phyloP scores from a whole-genome alignment of 768 basidiomycete species.

The Boletus eberwhitei region DNA sequence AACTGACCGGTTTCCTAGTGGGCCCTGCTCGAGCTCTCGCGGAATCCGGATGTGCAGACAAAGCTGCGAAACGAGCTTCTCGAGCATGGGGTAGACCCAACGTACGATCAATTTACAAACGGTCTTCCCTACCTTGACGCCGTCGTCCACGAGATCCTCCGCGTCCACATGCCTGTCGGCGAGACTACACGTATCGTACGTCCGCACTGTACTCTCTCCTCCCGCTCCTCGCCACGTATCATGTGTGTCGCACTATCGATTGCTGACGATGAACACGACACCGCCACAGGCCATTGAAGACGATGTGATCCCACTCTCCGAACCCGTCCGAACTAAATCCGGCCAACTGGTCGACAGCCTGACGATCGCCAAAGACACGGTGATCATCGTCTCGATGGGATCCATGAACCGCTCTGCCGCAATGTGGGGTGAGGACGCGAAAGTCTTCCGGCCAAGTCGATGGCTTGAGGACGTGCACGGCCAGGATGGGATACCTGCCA shows the following conservation, averaged over 20 bases:
- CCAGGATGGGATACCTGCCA: conserved; percentile 15
- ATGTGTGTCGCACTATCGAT: neutral
- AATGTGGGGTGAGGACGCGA: conserved; percentile 59
- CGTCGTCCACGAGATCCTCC: conserved; percentile 41
- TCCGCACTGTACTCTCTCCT: conserved; percentile 8
- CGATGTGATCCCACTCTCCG: conserved; percentile 53
- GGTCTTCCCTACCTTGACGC: conserved; percentile 53
- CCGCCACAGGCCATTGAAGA: conserved; percentile 42
- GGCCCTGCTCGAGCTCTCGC: conserved; percentile 36
- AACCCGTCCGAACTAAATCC: conserved; percentile 41
- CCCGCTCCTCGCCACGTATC: conserved; percentile 17
- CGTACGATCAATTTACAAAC: conserved; percentile 49
- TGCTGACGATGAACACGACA: neutral
- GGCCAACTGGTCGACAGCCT: conserved; percentile 40
- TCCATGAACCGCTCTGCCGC: conserved; percentile 47
- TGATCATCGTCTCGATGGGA: conserved; percentile 41
- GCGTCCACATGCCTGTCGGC: conserved; percentile 3
- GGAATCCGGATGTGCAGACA: conserved; percentile 22
- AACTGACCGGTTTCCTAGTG: conserved; percentile 33
- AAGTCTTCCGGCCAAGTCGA: conserved; percentile 49
- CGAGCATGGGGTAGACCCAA: conserved; percentile 43
- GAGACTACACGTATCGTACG: neutral
- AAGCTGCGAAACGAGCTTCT: conserved; percentile 48
- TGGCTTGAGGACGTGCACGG: conserved; percentile 43
- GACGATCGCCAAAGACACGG: conserved; percentile 45